These are phyloP conservation scores for Emergomyces orientalis DNA, from an alignment of 2,329 filamentous ascomycete species.

Conservation along the genomic window DNA sequence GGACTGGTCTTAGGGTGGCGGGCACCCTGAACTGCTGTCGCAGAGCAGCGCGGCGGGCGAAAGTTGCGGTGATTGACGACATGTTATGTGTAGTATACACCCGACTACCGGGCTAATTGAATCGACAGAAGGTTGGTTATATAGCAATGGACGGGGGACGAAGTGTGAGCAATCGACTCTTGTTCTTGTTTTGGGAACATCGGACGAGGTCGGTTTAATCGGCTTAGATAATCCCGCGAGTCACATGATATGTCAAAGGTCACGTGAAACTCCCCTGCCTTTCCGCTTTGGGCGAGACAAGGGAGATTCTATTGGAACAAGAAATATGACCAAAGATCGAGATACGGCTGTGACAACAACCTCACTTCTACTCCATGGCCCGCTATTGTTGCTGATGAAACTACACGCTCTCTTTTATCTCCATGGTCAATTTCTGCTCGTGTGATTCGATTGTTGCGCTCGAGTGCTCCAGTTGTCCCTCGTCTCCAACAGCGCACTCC, in stretches of 20 bases:
- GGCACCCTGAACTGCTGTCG: constrained; percentile 33
- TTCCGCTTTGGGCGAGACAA: background rate
- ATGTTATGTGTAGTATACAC: constrained; percentile 22
- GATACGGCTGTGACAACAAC: background rate
- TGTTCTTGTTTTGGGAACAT: background rate
- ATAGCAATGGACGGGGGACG: background rate
- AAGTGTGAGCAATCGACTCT: background rate
- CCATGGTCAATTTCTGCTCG: background rate
- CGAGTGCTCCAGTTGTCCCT: background rate
- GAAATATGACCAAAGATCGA: background rate
- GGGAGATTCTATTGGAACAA: background rate
- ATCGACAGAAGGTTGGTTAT: background rate
- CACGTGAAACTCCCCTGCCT: background rate
- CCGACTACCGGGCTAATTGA: background rate
- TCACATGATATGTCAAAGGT: constrained; percentile 7
- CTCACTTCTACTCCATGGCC: background rate
- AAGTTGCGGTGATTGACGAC: constrained; percentile 36
- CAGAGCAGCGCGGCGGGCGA: constrained; percentile 34
- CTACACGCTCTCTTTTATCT: background rate
- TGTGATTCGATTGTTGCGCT: background rate
- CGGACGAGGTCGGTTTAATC: constrained; percentile 13
- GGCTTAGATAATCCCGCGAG: constrained; percentile 3
- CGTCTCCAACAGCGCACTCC: background rate
- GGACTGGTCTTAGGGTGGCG: constrained; percentile 31
- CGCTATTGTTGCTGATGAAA: background rate